Evolutionary conservation across 805 yeast genomes (phyloP), one percentile per base, ranked within the genome.

Genomic region (Saccharomycopsis fodiens): DNA sequence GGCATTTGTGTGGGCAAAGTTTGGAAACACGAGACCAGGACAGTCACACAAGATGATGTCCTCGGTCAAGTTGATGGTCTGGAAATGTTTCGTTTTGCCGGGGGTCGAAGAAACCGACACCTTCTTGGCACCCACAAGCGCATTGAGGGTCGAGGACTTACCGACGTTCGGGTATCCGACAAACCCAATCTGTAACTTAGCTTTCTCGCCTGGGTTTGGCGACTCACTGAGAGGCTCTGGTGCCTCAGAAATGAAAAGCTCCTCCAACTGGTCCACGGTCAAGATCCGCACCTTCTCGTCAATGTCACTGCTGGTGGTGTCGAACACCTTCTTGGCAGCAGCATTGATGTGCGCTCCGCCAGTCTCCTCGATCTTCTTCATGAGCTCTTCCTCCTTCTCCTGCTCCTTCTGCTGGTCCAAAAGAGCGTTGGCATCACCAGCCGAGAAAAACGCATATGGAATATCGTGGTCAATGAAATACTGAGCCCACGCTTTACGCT

Each of bases 101-200:
- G 99, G 99, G 1, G 98, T 93, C 1, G 97, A 74, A 2, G 97
- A 91, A 32, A 93, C 99, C 2, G 97, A 88, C n/a, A 93, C 99
- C 62, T 86, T 89, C 60, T 93, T 93, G 16, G 97, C 79, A 12
- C 98, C 98, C 39, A 91, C 93, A 35, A 93, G 70, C 0, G 98
- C 97, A 63, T 93, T 93, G 57, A 93, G 93, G 1, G 97, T 93
- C n/a, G 97, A 89, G 1, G 97, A 93, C 61, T 86, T 86, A 68
- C 96, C 96, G 42, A 83, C 91, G 61, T 91, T 93, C 34, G 99
- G 99, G 62, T 93, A 93, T 29, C 99, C 99, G 17, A 93, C 98
- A 54, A 93, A 72, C 49, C 99, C 99, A 53, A 93, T 87, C 60
- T 88, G 94, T 44, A 85, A 68, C 50, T 82, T 70, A 30, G 78